Percentiles rank a stretch among this genome's conserved stretches.
Evolutionary conservation across 179 eudicot genomes (phyloP).

Genomic region (Vitellaria paradoxa): DNA sequence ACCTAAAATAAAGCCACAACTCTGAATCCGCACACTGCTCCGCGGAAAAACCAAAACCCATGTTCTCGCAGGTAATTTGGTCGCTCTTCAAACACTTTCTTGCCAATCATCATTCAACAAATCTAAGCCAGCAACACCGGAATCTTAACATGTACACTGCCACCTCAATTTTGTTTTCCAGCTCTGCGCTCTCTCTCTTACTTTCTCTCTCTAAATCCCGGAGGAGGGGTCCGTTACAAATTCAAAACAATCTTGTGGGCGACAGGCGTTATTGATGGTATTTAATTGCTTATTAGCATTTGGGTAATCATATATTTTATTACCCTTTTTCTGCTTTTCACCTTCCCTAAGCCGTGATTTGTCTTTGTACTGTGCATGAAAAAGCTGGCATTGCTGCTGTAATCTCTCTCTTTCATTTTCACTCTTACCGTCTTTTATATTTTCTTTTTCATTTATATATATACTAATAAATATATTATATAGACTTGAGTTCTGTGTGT

Average conservation of each 20-base stretch:
- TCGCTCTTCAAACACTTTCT: not conserved
- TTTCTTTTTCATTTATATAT: constrained; percentile 34
- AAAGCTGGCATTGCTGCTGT: not conserved
- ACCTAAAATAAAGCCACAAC: no score
- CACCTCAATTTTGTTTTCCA: no score
- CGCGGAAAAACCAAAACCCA: no score
- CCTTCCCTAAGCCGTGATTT: constrained; percentile 4
- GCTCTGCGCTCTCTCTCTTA: not conserved
- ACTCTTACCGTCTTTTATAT: constrained; percentile 18
- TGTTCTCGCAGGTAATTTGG: no score
- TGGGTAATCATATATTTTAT: not conserved
- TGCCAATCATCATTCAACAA: not conserved
- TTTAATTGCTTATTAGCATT: constrained; percentile 20
- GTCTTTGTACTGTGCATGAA: not conserved
- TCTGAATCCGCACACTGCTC: no score
- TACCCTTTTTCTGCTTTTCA: not conserved
- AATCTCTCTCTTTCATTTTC: not conserved
- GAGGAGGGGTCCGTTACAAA: constrained; percentile 21
- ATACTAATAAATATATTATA: constrained; percentile 13
- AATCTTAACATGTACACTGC: no score
- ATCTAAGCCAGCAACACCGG: no score
- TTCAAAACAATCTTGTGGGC: constrained; percentile 27
- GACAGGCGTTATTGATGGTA: constrained; percentile 13
- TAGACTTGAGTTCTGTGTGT: not conserved
- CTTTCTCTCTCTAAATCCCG: not conserved